Evolutionary conservation across 257 asterid species (phyloP).

Genomic region (Coffea eugenioides): DNA sequence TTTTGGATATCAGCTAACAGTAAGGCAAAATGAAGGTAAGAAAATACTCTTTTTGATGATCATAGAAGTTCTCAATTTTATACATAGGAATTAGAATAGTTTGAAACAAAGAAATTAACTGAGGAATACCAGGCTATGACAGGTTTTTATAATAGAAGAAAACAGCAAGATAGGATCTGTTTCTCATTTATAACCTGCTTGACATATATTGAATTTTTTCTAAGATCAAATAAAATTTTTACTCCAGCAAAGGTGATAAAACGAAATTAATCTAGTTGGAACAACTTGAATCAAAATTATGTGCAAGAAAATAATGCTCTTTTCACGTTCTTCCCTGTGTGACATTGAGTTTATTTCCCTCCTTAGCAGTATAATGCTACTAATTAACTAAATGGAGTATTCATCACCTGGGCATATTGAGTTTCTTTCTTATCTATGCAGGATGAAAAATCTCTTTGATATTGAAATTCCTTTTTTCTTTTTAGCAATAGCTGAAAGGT

Average conservation of each 20-base stretch:
- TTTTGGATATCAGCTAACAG: neutral
- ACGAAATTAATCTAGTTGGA: neutral
- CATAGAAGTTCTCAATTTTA: neutral
- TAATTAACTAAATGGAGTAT: neutral
- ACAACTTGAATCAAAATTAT: neutral
- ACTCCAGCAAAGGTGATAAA: neutral
- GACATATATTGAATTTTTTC: neutral
- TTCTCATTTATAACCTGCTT: neutral
- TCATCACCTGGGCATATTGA: neutral
- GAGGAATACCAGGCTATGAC: neutral
- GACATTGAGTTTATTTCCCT: too few relatives aligned
- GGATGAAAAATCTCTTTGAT: neutral
- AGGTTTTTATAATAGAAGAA: neutral
- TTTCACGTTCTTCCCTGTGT: neutral
- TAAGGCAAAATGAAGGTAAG: neutral
- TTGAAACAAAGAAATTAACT: neutral
- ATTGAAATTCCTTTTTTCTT: neutral
- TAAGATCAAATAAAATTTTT: neutral
- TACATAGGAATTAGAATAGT: neutral
- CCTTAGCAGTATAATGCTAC: neutral
- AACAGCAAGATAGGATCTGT: neutral
- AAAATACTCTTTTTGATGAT: neutral
- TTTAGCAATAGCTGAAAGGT: neutral
- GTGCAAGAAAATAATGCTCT: neutral
- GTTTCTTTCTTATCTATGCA: too few relatives aligned